Conservation (phyloP, 805 yeast genomes). For the Nakazawaea pomicola region DNA sequence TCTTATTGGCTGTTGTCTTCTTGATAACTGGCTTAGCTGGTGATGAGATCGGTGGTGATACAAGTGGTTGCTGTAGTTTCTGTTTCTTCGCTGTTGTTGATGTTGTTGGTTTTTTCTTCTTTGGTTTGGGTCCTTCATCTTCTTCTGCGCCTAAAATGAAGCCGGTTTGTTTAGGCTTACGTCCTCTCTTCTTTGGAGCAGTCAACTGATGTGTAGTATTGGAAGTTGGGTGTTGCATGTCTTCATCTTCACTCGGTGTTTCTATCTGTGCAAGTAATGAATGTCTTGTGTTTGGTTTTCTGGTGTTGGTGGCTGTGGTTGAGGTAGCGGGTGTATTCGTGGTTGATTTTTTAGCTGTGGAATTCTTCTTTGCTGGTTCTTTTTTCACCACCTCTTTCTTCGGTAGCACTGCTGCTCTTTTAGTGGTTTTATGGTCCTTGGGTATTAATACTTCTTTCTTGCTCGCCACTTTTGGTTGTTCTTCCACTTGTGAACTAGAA, state of each 20-base stretch:
- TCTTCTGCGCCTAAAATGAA: no score
- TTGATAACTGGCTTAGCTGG: not conserved
- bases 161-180: no score
- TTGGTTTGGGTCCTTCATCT: not conserved
- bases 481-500: constrained; percentile 12
- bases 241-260: constrained; percentile 9
- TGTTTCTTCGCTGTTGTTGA: no score
- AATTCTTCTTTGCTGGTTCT: not conserved
- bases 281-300: not conserved
- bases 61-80: constrained; percentile 1
- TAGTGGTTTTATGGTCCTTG: no score
- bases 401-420: no score
- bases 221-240: not conserved
- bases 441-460: constrained; percentile 2
- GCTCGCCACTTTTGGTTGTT: not conserved
- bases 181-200: not conserved
- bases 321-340: no score
- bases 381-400: constrained; percentile 3
- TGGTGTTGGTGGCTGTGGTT: not conserved
- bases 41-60: constrained; percentile 11
- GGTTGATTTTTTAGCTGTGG: no score
- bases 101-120: not conserved
- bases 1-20: not conserved
- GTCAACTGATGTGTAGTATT: not conserved
- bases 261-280: constrained; percentile 4